These are phyloP conservation scores for Acacia crassicarpa DNA, from an alignment of 306 rosid species.

Conservation along the genomic window DNA sequence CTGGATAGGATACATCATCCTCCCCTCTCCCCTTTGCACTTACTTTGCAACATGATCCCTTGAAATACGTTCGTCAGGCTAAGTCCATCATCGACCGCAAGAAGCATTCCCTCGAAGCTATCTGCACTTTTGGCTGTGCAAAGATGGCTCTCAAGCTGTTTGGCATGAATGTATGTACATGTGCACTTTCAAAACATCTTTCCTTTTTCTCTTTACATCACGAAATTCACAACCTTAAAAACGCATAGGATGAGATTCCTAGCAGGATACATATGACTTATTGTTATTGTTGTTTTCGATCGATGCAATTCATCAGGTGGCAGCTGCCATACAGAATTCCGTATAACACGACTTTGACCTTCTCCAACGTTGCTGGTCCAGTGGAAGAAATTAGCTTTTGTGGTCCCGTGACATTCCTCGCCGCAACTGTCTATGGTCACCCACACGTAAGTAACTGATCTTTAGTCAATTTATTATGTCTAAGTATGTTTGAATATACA, in stretches of 20 bases:
- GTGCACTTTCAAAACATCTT: no score
- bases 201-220: no score
- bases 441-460: constrained; percentile 50
- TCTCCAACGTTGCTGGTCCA: constrained; percentile 65
- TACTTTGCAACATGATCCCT: constrained; percentile 48
- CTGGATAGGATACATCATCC: constrained; percentile 44
- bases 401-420: constrained; percentile 55
- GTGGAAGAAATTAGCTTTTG: constrained; percentile 61
- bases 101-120: constrained; percentile 60
- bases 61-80: constrained; percentile 56
- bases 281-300: no score
- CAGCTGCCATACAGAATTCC: constrained; percentile 45
- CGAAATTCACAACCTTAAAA: no score
- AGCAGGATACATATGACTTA: no score
- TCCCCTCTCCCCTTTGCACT: constrained; percentile 53
- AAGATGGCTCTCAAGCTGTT: constrained; percentile 31
- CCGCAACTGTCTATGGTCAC: constrained; percentile 66
- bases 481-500: no score
- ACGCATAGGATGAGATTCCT: no score
- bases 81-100: constrained; percentile 57
- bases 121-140: constrained; percentile 30
- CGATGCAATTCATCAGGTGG: constrained; percentile 24
- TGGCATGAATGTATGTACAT: constrained; percentile 46
- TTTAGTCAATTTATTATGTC: no score
- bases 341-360: constrained; percentile 48